Conservation (phyloP, 768 basidiomycete species). For the Suillus weaverae region DNA sequence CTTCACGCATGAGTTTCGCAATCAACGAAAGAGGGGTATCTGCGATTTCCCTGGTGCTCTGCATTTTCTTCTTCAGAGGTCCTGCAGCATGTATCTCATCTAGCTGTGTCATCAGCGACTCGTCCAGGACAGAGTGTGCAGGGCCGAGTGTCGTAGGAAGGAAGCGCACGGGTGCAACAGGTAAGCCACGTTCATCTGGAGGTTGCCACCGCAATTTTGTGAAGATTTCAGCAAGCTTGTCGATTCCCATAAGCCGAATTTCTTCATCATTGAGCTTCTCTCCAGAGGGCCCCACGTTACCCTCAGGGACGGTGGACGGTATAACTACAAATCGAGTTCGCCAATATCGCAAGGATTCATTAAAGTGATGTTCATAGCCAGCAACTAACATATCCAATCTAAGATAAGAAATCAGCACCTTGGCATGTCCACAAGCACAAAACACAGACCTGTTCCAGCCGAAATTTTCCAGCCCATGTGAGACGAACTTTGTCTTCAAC, state of each 20-base stretch:
- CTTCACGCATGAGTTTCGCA: constrained; percentile 83
- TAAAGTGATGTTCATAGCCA: constrained; percentile 78
- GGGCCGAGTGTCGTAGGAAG: constrained; percentile 86
- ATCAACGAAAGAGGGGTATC: constrained; percentile 65
- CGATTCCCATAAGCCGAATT: constrained; percentile 83
- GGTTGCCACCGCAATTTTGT: constrained; percentile 80
- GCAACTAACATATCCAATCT: constrained; percentile 86
- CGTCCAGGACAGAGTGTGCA: constrained; percentile 75
- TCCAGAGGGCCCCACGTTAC: constrained; percentile 57
- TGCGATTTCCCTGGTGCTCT: constrained; percentile 70
- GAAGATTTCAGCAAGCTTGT: constrained; percentile 88
- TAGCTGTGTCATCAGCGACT: constrained; percentile 72
- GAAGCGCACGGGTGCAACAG: constrained; percentile 66
- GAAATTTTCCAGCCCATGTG: constrained; percentile 79
- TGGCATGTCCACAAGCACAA: constrained; percentile 2
- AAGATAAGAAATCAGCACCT: constrained; percentile 1
- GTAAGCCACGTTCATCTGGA: constrained; percentile 40
- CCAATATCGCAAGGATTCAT: constrained; percentile 88
- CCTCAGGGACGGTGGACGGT: constrained; percentile 67
- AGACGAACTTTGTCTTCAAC: constrained; percentile 68
- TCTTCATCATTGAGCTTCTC: constrained; percentile 86
- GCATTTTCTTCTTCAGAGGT: constrained; percentile 77
- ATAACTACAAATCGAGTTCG: constrained; percentile 92
- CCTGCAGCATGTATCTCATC: constrained; percentile 78
- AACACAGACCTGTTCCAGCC: constrained; percentile 76